Percentiles rank a stretch among this genome's conserved stretches.
These are phyloP conservation scores for Calocybe cyanea DNA, from an alignment of 768 basidiomycete species.

Conservation along the genomic window DNA sequence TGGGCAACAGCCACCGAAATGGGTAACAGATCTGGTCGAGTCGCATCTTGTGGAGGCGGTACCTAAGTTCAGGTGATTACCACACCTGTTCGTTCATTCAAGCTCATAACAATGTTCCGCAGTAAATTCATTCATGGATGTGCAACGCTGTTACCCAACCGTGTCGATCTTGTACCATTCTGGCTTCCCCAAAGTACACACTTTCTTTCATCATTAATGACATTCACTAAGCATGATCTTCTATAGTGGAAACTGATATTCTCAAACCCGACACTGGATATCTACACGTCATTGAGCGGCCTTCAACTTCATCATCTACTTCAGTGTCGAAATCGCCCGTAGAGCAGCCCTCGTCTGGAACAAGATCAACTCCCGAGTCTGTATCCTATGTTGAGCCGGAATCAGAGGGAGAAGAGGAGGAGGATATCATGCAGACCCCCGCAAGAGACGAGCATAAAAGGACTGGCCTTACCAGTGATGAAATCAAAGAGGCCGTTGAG, in stretches of 20 bases:
- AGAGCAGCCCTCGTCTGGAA: constrained; percentile 40
- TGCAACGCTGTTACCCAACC: constrained; percentile 84
- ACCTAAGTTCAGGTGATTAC: constrained; percentile 85
- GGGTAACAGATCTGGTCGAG: constrained; percentile 95
- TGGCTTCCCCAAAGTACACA: constrained; percentile 91
- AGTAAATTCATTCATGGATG: constrained; percentile 98
- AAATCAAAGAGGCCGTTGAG: constrained; percentile 81
- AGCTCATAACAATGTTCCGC: constrained; percentile 3
- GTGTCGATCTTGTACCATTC: constrained; percentile 95
- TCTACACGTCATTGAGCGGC: constrained; percentile 71
- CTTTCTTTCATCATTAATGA: background rate
- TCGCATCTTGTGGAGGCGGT: constrained; percentile 96
- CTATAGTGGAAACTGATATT: constrained; percentile 89
- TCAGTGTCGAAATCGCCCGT: constrained; percentile 46
- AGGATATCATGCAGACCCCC: constrained; percentile 60
- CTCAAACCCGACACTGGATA: constrained; percentile 86
- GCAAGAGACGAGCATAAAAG: constrained; percentile 81
- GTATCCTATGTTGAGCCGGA: constrained; percentile 78
- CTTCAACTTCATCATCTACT: constrained; percentile 35
- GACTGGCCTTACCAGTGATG: constrained; percentile 67
- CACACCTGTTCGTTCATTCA: background rate
- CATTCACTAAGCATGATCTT: background rate
- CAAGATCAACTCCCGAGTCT: constrained; percentile 39
- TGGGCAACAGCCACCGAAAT: constrained; percentile 92
- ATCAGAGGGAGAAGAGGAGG: constrained; percentile 94